A percentile compares a stretch with the other conserved stretches of the same genome.
phyloP scores from a whole-genome alignment of 2,329 filamentous ascomycete genomes.

The Cercospora sesami region DNA sequence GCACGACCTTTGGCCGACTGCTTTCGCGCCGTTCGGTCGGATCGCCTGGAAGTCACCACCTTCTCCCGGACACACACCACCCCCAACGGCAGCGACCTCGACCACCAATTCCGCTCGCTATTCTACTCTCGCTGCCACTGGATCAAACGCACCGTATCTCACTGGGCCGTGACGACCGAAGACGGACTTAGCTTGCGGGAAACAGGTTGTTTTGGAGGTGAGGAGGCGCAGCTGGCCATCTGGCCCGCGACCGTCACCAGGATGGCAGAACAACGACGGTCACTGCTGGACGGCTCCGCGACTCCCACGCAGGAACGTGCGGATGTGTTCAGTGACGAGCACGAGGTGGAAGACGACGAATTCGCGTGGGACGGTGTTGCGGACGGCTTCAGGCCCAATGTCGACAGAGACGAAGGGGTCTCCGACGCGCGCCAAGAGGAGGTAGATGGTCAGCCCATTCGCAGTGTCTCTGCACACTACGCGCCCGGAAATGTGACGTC shows the following conservation, averaged over 20 bases:
- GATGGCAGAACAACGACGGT: conserved; percentile 31
- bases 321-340: conserved; percentile 53
- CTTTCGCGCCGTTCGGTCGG: not conserved
- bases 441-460: conserved; percentile 34
- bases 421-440: conserved; percentile 26
- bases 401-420: conserved; percentile 30
- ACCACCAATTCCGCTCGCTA: conserved; percentile 14
- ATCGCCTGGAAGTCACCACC: conserved; percentile 6
- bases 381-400: conserved; percentile 48
- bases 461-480: conserved; percentile 37
- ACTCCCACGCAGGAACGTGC: conserved; percentile 38
- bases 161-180: conserved; percentile 9
- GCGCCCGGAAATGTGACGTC: conserved; percentile 26
- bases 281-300: conserved; percentile 33
- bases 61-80: not conserved
- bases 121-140: not conserved
- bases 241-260: conserved; percentile 21
- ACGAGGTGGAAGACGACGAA: conserved; percentile 46
- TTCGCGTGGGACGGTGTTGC: conserved; percentile 46
- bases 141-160: not conserved
- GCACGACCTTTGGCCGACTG: conserved; percentile 9
- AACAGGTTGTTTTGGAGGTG: conserved; percentile 19
- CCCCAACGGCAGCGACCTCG: not conserved
- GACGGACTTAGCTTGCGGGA: conserved; percentile 1
- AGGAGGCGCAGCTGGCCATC: conserved; percentile 29